phyloP scores from a whole-genome alignment of 306 rosid species.

The Cucurbita argyrosperma region DNA sequence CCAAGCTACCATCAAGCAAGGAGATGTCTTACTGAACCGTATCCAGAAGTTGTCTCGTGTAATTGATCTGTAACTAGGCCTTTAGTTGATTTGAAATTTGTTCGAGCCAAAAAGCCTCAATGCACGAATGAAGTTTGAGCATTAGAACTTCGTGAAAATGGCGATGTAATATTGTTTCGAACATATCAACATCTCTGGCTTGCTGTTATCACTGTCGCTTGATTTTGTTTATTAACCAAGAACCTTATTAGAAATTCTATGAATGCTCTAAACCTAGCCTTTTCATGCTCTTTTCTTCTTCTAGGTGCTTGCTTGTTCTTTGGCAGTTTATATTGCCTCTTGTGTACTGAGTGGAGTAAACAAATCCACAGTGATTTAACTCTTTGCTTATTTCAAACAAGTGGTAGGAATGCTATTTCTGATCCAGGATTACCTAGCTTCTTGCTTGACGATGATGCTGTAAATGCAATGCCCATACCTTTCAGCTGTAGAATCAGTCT shows the following conservation, averaged over 20 bases:
- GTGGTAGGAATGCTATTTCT: neutral
- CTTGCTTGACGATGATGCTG: neutral
- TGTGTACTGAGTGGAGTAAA: neutral
- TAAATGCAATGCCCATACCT: too few relatives aligned
- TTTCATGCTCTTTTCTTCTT: neutral
- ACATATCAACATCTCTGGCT: neutral
- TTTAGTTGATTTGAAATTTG: conserved; percentile 2
- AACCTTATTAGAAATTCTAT: neutral
- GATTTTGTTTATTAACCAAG: neutral
- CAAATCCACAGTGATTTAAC: neutral
- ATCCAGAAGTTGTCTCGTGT: conserved; percentile 92
- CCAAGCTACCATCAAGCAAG: conserved; percentile 95
- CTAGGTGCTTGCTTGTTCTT: neutral
- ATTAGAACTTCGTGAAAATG: neutral
- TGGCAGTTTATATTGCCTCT: neutral
- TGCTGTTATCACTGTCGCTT: neutral
- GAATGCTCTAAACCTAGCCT: neutral
- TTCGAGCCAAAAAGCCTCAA: neutral
- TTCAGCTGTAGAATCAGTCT: neutral
- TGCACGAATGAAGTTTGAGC: conserved; percentile 1
- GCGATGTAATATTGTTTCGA: neutral
- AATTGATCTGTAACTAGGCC: conserved; percentile 42
- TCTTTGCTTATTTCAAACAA: neutral
- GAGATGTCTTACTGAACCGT: conserved; percentile 86
- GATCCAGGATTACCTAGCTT: neutral